Evolutionary conservation across 148 eudicot species (phyloP).

Genomic region (Nyssa sinensis): DNA sequence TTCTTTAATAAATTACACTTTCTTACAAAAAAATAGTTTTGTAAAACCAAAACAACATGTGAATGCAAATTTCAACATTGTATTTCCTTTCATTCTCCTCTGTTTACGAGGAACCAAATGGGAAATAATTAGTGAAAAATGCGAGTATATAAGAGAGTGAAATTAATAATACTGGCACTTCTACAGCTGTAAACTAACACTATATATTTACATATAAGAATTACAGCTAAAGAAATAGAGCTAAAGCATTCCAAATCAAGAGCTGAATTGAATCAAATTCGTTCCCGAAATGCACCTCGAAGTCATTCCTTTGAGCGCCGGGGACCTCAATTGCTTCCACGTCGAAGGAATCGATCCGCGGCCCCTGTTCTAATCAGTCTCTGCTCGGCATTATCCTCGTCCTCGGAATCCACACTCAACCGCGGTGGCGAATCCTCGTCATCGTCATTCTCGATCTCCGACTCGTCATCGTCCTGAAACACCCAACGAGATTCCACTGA

Average conservation of each 20-base stretch:
- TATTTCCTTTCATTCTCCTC: background rate
- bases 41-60: background rate
- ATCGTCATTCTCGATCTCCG: slow-evolving; percentile 33
- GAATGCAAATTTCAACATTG: background rate
- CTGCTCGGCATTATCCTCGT: slow-evolving; percentile 62
- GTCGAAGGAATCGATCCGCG: slow-evolving; percentile 86
- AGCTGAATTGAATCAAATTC: background rate
- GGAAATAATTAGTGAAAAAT: background rate
- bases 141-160: background rate
- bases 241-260: background rate
- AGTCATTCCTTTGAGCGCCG: slow-evolving; percentile 65
- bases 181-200: too few species aligned
- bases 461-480: slow-evolving; percentile 55
- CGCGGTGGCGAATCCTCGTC: slow-evolving; percentile 39
- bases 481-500: slow-evolving; percentile 62
- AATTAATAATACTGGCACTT: background rate
- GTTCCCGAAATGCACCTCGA: slow-evolving; percentile 44
- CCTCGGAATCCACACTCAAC: slow-evolving; percentile 48
- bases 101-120: background rate
- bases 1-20: too few species aligned
- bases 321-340: slow-evolving; percentile 97
- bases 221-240: too few species aligned
- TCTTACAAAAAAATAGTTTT: too few species aligned
- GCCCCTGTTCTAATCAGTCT: slow-evolving; percentile 80
- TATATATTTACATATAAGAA: too few species aligned